Evolutionary conservation across 495 filamentous ascomycete species (phyloP).

Genomic region (Penicillium atrosanguineum): DNA sequence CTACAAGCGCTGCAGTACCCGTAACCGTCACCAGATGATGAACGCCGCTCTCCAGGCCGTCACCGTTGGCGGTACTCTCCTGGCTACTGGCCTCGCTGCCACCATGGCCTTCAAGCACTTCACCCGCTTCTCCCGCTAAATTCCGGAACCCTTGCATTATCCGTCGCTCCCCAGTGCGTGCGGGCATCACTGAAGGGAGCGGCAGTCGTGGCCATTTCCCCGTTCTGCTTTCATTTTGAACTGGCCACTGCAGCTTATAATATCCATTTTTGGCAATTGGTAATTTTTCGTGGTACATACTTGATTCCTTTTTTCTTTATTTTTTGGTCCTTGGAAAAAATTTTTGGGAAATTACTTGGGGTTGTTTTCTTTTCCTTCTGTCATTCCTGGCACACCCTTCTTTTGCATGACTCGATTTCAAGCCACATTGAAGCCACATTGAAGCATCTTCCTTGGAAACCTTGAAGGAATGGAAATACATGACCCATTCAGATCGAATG

Average conservation of each 20-base stretch:
- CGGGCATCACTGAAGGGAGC: constrained; percentile 15
- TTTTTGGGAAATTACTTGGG: background rate
- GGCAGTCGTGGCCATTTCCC: background rate
- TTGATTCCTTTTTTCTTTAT: background rate
- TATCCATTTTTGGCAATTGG: constrained; percentile 10
- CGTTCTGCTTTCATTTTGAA: background rate
- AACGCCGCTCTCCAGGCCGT: constrained; percentile 54
- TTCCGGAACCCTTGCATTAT: constrained; percentile 5
- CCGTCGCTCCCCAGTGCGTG: constrained; percentile 14
- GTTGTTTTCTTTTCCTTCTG: background rate
- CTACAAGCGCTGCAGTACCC: constrained; percentile 54
- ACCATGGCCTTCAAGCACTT: constrained; percentile 45
- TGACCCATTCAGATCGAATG: background rate
- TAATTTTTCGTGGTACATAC: constrained; percentile 18
- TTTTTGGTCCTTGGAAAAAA: background rate
- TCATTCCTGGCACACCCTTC: background rate
- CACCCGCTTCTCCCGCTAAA: constrained; percentile 38
- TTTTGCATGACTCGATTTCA: background rate
- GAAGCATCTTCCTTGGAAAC: too few species aligned
- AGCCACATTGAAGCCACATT: constrained; percentile 3
- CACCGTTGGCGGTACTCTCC: constrained; percentile 46
- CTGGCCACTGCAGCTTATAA: constrained; percentile 10
- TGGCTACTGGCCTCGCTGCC: constrained; percentile 41
- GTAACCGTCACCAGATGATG: constrained; percentile 62
- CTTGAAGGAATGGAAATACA: constrained; percentile 1